These are phyloP conservation scores for Reticulascus tulasneorum DNA, from an alignment of 2,329 filamentous ascomycete species.

Conservation along the genomic window DNA sequence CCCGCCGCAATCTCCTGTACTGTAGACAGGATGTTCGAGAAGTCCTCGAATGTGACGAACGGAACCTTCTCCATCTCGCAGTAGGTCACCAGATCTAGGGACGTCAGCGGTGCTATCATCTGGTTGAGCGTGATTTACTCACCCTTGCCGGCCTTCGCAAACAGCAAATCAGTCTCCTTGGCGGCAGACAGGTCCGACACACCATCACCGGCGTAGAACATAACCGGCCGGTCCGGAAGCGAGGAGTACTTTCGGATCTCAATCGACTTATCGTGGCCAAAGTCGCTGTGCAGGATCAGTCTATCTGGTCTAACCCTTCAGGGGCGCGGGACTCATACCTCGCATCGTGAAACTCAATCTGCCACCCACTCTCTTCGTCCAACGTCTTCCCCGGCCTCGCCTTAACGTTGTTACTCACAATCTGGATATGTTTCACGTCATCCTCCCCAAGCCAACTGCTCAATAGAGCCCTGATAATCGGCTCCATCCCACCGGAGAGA, in stretches of 20 bases:
- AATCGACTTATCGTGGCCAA: slow-evolving; percentile 95
- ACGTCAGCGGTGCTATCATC: not conserved
- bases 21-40: slow-evolving; percentile 71
- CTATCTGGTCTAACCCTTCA: not conserved
- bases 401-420: slow-evolving; percentile 81
- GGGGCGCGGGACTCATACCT: slow-evolving; percentile 44
- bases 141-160: slow-evolving; percentile 89
- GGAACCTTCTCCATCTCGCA: slow-evolving; percentile 81
- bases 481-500: slow-evolving; percentile 87
- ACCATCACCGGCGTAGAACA: slow-evolving; percentile 95
- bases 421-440: slow-evolving; percentile 73
- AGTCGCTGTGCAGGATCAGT: slow-evolving; percentile 49
- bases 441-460: slow-evolving; percentile 73
- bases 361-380: slow-evolving; percentile 79
- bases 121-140: slow-evolving; percentile 27
- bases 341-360: slow-evolving; percentile 84
- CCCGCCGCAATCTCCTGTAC: slow-evolving; percentile 75
- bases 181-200: slow-evolving; percentile 91
- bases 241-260: slow-evolving; percentile 84
- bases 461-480: slow-evolving; percentile 81
- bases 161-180: slow-evolving; percentile 86
- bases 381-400: slow-evolving; percentile 63
- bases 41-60: slow-evolving; percentile 84
- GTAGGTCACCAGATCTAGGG: slow-evolving; percentile 75
- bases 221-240: slow-evolving; percentile 68